Evolutionary conservation across 495 filamentous ascomycete genomes (phyloP), one percentile per base, ranked within the genome.

Genomic region (Aspergillus leporis): DNA sequence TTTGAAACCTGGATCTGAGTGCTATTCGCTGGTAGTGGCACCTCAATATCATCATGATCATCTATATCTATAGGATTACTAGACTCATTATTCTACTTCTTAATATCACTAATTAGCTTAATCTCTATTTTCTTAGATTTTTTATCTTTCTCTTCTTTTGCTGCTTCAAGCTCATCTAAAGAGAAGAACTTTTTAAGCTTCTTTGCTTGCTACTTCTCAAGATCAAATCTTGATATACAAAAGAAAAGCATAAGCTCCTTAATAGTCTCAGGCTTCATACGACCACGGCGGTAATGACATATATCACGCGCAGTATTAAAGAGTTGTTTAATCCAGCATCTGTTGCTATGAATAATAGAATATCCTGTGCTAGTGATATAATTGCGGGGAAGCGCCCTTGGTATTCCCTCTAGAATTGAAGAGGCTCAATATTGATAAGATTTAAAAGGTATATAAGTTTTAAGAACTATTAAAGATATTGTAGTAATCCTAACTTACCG

Each of bases 291-390:
- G n/a, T n/a, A n/a, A n/a, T n/a, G n/a, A n/a, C n/a, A 51, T 18
- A 51, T 51, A 51, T 51, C 28, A 12, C n/a, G 23, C 25, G 21
- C n/a, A 51, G 49, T 51, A 51, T 51, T 51, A 51, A 51, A 51
- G 13, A 51, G 18, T 22, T 16, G 21, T 51, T 51, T 19, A 51
- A 51, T 22, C 28, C 49, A 16, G 28, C 28, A 22, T n/a, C n/a
- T 3, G 28, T 51, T 30, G n/a, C 30, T 28, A 22, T 10, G n/a
- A 51, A 30, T 21, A n/a, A 51, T 18, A 51, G 23, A 16, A 30
- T 32, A 51, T 51, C 49, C 21, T 22, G 49, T 14, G 28, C n/a
- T 16, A 51, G 28, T 10, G 28, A 4, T 28, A n/a, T 16, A 16
- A 51, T 51, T 51, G 30, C 28, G 25, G n/a, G 28, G 30, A 51